Evolutionary conservation across 1,284 basidiomycete species (phyloP), one percentile per base, ranked within the genome.

Genomic region (Sanghuangporus sanghuang): DNA sequence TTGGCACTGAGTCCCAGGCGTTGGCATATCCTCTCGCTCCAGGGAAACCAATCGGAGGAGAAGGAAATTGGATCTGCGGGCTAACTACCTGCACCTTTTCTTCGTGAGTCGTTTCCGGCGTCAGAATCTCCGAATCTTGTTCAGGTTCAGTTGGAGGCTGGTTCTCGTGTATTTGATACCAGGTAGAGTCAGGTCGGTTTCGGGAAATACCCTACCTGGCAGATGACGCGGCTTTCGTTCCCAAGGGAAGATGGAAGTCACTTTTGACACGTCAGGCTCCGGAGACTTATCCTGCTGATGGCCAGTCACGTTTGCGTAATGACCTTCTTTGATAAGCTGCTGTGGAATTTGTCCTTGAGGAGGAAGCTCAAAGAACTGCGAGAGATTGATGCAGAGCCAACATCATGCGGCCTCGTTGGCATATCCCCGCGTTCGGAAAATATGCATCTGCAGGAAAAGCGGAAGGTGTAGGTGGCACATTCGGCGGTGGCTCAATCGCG

Each of bases 171-270:
- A 84, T 59, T 77, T 71, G 6, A 77, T 71, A 40, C 68, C 68
- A n/a, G 83, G 82, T 2, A 82, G 82, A 3, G 86, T 85, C 9
- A 81, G 77, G 62, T 90, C 86, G 32, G 83, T 79, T 18, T 75
- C 76, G n/a, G 93, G 94, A 73, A 95, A 95, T 12, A 91, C 84
- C 59, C 93, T 85, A 16, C 81, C 80, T 7, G 92, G 87, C 62
- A 79, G 71, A 50, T 81, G 79, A 54, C 90, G 84, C 3, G 82
- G 83, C 63, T 81, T 83, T 62, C 85, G 82, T 73, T 98, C 96
- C 96, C 96, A 98, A 7, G 96, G 95, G 73, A 98, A 98, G n/a
- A 97, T 80, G 27, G 83, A 78, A 68, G 88, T 87, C 35, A 96
- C 84, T 69, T 90, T 91, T 35, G 75, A 76, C 16, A 78, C 82